Evolutionary conservation across 2,329 filamentous ascomycete genomes (phyloP).

Genomic region (Lecanosticta acicola): DNA sequence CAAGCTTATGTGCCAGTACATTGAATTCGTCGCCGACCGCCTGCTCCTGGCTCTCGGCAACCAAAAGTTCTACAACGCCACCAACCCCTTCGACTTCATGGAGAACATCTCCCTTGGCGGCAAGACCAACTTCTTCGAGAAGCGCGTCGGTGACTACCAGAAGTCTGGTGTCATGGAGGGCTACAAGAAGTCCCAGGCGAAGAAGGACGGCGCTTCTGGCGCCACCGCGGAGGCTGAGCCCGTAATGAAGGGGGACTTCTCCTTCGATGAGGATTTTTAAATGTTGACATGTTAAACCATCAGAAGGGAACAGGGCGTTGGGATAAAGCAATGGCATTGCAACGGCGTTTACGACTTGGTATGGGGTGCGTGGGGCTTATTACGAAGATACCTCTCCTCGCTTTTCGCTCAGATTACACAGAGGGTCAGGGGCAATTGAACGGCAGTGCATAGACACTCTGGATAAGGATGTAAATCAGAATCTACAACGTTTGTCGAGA

Average conservation of each 20-base stretch:
- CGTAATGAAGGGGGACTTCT: constrained; percentile 66
- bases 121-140: constrained; percentile 99
- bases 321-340: constrained; percentile 11
- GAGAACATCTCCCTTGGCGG: constrained; percentile 98
- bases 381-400: constrained; percentile 15
- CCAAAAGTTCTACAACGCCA: constrained; percentile 83
- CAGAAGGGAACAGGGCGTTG: constrained; percentile 7
- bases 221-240: constrained; percentile 37
- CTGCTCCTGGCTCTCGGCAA: constrained; percentile 90
- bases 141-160: constrained; percentile 98
- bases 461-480: constrained; percentile 1
- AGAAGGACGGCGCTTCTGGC: constrained; percentile 26
- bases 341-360: constrained; percentile 12
- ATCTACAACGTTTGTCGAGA: neutral
- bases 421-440: constrained; percentile 6
- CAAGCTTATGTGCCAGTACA: constrained; percentile 98
- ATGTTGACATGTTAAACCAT: constrained; percentile 22
- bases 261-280: constrained; percentile 96
- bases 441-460: constrained; percentile 9
- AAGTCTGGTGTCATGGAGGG: constrained; percentile 98
- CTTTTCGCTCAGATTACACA: constrained; percentile 4
- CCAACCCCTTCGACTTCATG: constrained; percentile 99
- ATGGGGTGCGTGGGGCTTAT: constrained; percentile 7
- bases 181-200: constrained; percentile 51
- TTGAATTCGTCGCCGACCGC: constrained; percentile 97